Conservation (phyloP, 2,329 filamentous ascomycete species). For the Fusarium subtropicale region DNA sequence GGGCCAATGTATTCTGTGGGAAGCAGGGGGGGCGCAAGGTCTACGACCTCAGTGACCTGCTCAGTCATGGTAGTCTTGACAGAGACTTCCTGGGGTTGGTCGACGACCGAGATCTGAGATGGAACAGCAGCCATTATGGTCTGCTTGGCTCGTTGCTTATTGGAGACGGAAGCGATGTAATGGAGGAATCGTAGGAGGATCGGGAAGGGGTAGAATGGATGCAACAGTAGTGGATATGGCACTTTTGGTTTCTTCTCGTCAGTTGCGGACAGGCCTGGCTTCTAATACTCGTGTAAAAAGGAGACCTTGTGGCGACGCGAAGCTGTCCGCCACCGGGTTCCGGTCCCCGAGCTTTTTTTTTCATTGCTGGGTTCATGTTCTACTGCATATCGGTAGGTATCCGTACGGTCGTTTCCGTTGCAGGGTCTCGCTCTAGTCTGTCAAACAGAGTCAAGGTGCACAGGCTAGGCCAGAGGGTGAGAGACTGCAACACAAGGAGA, state of each 20-base stretch:
- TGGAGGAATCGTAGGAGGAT: neutral
- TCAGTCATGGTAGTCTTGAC: neutral
- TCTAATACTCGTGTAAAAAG: slow-evolving; percentile 22
- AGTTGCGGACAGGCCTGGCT: neutral
- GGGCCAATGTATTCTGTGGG: slow-evolving; percentile 22
- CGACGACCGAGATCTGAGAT: neutral
- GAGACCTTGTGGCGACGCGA: neutral
- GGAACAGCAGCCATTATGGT: slow-evolving; percentile 9
- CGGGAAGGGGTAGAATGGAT: neutral
- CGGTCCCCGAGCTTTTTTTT: neutral
- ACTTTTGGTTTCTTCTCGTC: neutral
- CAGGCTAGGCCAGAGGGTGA: neutral
- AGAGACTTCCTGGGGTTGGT: slow-evolving; percentile 1
- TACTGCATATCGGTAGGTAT: neutral
- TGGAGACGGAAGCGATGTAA: neutral
- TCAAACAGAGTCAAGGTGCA: neutral
- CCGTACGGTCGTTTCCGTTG: neutral
- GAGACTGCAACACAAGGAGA: neutral
- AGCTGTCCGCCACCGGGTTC: neutral
- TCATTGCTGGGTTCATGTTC: neutral
- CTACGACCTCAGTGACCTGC: neutral
- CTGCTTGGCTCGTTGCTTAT: neutral
- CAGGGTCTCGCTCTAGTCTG: neutral
- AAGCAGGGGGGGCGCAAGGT: slow-evolving; percentile 21
- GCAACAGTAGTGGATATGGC: slow-evolving; percentile 1